Evolutionary conservation across 805 yeast species (phyloP).

Genomic region (Wickerhamiella allomyrinae): DNA sequence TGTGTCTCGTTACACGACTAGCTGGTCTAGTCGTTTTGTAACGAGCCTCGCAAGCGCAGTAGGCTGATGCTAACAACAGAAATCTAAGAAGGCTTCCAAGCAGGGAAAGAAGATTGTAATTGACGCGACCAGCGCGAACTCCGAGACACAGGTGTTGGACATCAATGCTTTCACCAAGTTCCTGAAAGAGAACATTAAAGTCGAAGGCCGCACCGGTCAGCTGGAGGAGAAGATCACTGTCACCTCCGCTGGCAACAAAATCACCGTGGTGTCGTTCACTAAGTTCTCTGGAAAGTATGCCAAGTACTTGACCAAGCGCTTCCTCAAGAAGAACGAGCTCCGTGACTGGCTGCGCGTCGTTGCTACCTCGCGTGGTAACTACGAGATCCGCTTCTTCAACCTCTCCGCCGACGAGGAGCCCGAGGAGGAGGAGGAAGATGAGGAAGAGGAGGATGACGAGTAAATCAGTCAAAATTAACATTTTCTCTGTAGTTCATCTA

Average conservation of each 20-base stretch:
- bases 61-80: constrained; percentile 45
- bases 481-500: too few species aligned
- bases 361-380: constrained; percentile 85
- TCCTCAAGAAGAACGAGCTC: constrained; percentile 99
- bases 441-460: constrained; percentile 20
- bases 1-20: constrained; percentile 18
- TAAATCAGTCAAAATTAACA: constrained; percentile 4
- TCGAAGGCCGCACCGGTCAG: constrained; percentile 92
- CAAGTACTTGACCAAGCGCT: constrained; percentile 98
- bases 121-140: constrained; percentile 94
- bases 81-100: constrained; percentile 54
- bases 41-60: constrained; percentile 36
- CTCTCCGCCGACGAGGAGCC: constrained; percentile 92
- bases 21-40: constrained; percentile 15
- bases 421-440: constrained; percentile 66
- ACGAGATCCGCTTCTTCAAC: constrained; percentile 98
- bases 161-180: constrained; percentile 94
- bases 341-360: constrained; percentile 99
- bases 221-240: constrained; percentile 89
- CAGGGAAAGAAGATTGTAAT: constrained; percentile 72
- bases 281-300: constrained; percentile 99
- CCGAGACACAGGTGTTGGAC: constrained; percentile 96
- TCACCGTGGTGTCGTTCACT: constrained; percentile 80
- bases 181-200: constrained; percentile 98
- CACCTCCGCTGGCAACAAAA: constrained; percentile 66